These are phyloP conservation scores for Bondarzewia mesenterica DNA, from an alignment of 1,284 basidiomycete species.

Conservation along the genomic window DNA sequence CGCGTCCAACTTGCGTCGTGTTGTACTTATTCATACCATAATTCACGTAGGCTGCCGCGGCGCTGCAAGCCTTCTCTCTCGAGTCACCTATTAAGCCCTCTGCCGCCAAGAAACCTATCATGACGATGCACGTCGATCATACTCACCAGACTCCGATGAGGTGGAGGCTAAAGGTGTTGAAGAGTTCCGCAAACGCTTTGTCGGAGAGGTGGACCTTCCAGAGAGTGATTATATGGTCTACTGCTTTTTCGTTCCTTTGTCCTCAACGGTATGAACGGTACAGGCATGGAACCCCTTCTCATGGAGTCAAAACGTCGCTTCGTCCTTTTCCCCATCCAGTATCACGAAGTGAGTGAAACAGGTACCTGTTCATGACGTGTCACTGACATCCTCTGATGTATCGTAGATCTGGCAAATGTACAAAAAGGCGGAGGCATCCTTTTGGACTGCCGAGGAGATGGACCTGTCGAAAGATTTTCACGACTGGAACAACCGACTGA, in stretches of 20 bases:
- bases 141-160: constrained; percentile 9
- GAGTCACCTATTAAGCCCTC: constrained; percentile 10
- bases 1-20: not conserved
- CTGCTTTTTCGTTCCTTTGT: too few species aligned
- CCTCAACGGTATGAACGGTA: too few species aligned
- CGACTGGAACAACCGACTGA: constrained; percentile 92
- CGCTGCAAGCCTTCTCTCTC: constrained; percentile 14
- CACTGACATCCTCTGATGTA: not conserved
- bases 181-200: constrained; percentile 31
- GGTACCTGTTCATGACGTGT: not conserved
- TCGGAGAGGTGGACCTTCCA: constrained; percentile 58
- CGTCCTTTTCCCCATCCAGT: constrained; percentile 92
- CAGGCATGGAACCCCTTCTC: constrained; percentile 57
- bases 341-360: constrained; percentile 64
- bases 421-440: constrained; percentile 88
- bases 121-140: constrained; percentile 12
- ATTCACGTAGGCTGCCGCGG: constrained; percentile 11
- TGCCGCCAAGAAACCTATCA: constrained; percentile 1
- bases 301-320: constrained; percentile 78
- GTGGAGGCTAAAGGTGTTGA: constrained; percentile 15
- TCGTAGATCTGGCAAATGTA: constrained; percentile 93
- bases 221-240: constrained; percentile 44
- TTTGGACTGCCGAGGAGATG: constrained; percentile 99
- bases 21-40: not conserved
- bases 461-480: constrained; percentile 90